Percentiles rank a stretch among this genome's conserved stretches.
Conservation (phyloP, 2,329 filamentous ascomycete species). For the Corniculantispora saksenae region DNA sequence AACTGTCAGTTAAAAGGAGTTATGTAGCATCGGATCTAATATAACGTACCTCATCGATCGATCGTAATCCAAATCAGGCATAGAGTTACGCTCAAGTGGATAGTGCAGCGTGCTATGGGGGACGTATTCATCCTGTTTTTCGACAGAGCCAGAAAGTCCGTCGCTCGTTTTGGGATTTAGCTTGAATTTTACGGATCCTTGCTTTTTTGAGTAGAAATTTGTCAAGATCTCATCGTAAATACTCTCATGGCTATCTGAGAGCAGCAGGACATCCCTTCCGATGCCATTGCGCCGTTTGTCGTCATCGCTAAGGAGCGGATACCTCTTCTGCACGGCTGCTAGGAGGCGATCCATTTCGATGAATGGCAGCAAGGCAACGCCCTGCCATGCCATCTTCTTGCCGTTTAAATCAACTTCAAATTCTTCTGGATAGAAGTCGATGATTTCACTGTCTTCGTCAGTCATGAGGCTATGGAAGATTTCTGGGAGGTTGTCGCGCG, state of each 20-base stretch:
- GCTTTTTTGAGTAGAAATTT: constrained; percentile 91
- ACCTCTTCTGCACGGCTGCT: constrained; percentile 78
- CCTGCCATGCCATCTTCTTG: constrained; percentile 98
- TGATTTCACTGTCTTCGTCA: constrained; percentile 82
- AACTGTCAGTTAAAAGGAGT: constrained; percentile 31
- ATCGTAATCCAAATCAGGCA: constrained; percentile 82
- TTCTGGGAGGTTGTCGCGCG: constrained; percentile 84
- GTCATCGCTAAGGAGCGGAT: constrained; percentile 74
- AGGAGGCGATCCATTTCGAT: constrained; percentile 90
- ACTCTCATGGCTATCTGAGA: constrained; percentile 76
- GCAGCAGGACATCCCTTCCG: constrained; percentile 78
- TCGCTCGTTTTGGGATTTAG: constrained; percentile 75
- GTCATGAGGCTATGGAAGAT: constrained; percentile 92
- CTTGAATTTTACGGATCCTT: constrained; percentile 64
- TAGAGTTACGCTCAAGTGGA: constrained; percentile 68
- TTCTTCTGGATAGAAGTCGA: constrained; percentile 95
- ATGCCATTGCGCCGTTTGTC: constrained; percentile 77
- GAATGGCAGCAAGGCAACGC: constrained; percentile 88
- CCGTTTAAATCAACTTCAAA: constrained; percentile 94
- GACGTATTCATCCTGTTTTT: constrained; percentile 80
- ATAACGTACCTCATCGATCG: constrained; percentile 78
- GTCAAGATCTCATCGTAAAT: constrained; percentile 82
- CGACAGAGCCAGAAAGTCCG: constrained; percentile 76
- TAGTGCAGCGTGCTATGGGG: constrained; percentile 81
- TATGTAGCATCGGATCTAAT: neutral